phyloP scores from a whole-genome alignment of 2,329 filamentous ascomycete species.

The Cladorrhinum sp. region DNA sequence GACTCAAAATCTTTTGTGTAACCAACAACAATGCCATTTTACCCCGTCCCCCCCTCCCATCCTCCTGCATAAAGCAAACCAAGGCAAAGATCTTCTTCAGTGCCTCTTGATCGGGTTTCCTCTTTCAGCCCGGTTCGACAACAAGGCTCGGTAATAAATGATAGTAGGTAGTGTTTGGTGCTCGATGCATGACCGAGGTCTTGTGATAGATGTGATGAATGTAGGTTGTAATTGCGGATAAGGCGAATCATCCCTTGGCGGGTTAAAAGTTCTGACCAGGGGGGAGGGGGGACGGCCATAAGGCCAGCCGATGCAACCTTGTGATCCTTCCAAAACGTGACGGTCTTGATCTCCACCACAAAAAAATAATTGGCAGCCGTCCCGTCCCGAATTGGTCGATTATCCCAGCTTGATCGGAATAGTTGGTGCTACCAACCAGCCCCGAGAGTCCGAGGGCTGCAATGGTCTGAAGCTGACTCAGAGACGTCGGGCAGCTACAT shows the following conservation, averaged over 20 bases:
- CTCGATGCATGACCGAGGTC: not conserved
- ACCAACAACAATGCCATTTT: not conserved
- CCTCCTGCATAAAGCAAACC: not conserved
- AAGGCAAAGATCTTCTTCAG: not conserved
- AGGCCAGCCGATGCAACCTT: not conserved
- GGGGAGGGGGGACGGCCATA: not conserved
- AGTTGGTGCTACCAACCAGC: not conserved
- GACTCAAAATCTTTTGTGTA: not conserved
- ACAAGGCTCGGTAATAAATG: not conserved
- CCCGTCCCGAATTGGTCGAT: not conserved
- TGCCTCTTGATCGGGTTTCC: not conserved
- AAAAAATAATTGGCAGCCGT: not conserved
- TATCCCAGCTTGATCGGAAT: not conserved
- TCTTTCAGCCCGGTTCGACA: not conserved
- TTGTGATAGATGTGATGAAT: conserved; percentile 1
- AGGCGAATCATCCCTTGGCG: not conserved
- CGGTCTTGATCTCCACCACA: not conserved
- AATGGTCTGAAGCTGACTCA: not conserved
- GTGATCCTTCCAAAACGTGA: not conserved
- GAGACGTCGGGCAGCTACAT: not conserved
- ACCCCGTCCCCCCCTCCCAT: not conserved
- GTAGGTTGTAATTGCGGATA: not conserved
- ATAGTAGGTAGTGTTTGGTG: not conserved
- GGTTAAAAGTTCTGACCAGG: not conserved
- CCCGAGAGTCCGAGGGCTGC: not conserved